Conservation (phyloP, 2,329 filamentous ascomycete genomes). For the Cercospora sesami region DNA sequence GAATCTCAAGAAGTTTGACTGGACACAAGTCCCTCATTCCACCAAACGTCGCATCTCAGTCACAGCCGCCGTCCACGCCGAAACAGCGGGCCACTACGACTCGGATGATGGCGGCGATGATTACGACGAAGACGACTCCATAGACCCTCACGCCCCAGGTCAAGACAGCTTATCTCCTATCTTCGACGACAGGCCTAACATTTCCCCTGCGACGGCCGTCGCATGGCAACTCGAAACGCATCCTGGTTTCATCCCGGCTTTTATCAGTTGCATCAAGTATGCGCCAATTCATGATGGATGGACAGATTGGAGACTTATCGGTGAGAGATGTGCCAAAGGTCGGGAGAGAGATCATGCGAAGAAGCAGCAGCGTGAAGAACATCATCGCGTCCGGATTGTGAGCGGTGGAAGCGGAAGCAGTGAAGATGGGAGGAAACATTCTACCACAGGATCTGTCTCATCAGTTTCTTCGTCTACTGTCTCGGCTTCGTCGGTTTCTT, state of each 20-base stretch:
- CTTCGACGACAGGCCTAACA: conserved; percentile 52
- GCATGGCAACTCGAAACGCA: conserved; percentile 69
- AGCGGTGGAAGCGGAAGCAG: neutral
- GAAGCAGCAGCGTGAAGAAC: neutral
- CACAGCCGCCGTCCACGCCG: conserved; percentile 11
- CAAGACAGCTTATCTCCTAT: conserved; percentile 42
- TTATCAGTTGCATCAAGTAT: conserved; percentile 68
- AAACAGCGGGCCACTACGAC: neutral
- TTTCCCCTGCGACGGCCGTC: conserved; percentile 64
- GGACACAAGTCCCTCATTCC: conserved; percentile 9
- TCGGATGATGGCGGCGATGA: conserved; percentile 13
- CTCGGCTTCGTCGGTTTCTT: neutral
- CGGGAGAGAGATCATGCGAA: neutral
- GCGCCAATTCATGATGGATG: conserved; percentile 68
- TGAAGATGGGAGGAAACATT: conserved; percentile 7
- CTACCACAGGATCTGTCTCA: neutral
- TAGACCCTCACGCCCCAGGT: conserved; percentile 23
- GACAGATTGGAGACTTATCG: conserved; percentile 61
- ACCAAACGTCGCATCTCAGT: conserved; percentile 10
- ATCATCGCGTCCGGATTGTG: conserved; percentile 34
- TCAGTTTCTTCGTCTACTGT: neutral
- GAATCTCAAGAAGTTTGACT: conserved; percentile 12
- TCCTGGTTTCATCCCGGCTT: conserved; percentile 66
- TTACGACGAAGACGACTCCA: conserved; percentile 15
- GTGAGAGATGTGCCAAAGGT: conserved; percentile 49